A percentile compares a stretch with the other conserved stretches of the same genome.
Evolutionary conservation across 2,329 filamentous ascomycete species (phyloP).

Genomic region (Magnaporthales sp.): DNA sequence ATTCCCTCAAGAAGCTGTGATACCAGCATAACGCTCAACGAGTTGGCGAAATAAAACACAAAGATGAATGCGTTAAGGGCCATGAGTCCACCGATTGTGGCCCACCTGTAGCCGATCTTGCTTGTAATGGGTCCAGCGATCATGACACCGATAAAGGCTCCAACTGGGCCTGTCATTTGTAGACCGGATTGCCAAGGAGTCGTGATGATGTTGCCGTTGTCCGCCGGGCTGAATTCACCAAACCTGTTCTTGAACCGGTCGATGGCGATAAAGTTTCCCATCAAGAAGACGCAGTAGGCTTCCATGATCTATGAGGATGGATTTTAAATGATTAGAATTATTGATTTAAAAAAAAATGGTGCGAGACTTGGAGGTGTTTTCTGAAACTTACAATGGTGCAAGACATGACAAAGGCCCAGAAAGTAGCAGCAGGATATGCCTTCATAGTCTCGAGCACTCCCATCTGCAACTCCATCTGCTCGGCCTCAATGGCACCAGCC

Average conservation of each 20-base stretch:
- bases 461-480: slow-evolving; percentile 30
- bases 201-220: slow-evolving; percentile 34
- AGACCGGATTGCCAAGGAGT: slow-evolving; percentile 50
- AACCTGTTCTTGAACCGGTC: slow-evolving; percentile 21
- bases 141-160: slow-evolving; percentile 46
- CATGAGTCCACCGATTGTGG: slow-evolving; percentile 31
- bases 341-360: neutral
- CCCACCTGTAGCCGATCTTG: slow-evolving; percentile 32
- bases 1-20: slow-evolving; percentile 54
- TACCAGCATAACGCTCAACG: slow-evolving; percentile 44
- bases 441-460: slow-evolving; percentile 22
- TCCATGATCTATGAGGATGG: slow-evolving; percentile 26
- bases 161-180: slow-evolving; percentile 42
- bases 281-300: slow-evolving; percentile 20
- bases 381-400: slow-evolving; percentile 29
- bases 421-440: slow-evolving; percentile 25
- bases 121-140: slow-evolving; percentile 43
- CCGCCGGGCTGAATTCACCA: slow-evolving; percentile 11
- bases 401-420: slow-evolving; percentile 30
- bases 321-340: neutral
- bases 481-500: slow-evolving; percentile 46
- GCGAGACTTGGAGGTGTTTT: too few relatives aligned
- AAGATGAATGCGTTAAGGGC: slow-evolving; percentile 38
- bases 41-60: slow-evolving; percentile 53
- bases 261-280: slow-evolving; percentile 16